Conservation (phyloP, 2,329 filamentous ascomycete genomes). For the Penicillium sp. region DNA sequence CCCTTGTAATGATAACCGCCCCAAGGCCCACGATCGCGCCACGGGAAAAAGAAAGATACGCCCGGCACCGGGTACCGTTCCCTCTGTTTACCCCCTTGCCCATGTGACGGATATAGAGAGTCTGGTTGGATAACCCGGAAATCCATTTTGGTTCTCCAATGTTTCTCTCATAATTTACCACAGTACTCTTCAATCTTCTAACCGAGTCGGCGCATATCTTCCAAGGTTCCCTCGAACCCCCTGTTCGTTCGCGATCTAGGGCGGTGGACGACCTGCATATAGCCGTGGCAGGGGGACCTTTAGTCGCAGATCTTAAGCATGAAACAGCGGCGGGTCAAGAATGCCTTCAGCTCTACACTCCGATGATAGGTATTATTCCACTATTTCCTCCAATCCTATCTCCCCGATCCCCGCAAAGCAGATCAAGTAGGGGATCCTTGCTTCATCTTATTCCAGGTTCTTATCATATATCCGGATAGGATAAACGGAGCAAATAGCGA, state of each 20-base stretch:
- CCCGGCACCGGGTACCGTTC: constrained; percentile 9
- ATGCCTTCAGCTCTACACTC: not conserved
- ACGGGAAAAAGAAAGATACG: constrained; percentile 20
- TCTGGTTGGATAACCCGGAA: constrained; percentile 9
- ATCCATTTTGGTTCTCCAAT: not conserved
- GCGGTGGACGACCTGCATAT: constrained; percentile 16
- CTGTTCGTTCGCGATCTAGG: constrained; percentile 3
- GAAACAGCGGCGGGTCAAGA: constrained; percentile 1
- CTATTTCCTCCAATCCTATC: not conserved
- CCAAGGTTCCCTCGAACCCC: not conserved
- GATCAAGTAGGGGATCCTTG: not conserved
- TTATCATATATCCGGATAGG: not conserved
- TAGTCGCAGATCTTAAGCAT: constrained; percentile 25
- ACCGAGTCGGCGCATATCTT: not conserved
- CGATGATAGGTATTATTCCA: not conserved
- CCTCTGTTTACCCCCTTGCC: not conserved
- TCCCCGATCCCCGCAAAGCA: not conserved
- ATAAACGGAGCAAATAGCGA: not conserved
- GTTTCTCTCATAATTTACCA: not conserved
- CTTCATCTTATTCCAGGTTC: not conserved
- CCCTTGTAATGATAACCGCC: constrained; percentile 7
- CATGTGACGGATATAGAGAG: constrained; percentile 5
- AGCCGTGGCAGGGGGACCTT: constrained; percentile 12
- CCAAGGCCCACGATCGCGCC: constrained; percentile 9
- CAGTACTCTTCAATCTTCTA: not conserved